Conservation (phyloP, 2,329 filamentous ascomycete genomes). For the Apiospora marii region DNA sequence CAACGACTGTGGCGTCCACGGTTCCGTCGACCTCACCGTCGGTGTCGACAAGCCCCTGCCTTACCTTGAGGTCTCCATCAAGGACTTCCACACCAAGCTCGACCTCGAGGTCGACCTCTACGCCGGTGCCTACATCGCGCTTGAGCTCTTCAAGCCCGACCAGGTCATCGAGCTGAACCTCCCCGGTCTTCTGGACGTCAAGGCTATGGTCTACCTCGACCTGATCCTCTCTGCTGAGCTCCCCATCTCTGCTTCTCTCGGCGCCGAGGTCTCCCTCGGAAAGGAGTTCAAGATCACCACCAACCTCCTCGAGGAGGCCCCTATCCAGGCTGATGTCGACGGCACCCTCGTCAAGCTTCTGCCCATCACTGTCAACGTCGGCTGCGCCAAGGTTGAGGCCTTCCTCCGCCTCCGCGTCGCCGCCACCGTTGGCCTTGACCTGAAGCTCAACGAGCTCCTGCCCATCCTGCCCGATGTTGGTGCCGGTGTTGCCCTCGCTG, state of each 20-base stretch:
- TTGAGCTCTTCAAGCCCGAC: conserved; percentile 57
- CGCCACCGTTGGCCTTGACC: conserved; percentile 48
- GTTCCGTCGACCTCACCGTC: conserved; percentile 54
- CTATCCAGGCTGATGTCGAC: conserved; percentile 57
- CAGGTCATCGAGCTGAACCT: conserved; percentile 53
- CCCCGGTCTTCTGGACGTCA: conserved; percentile 49
- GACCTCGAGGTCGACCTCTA: conserved; percentile 55
- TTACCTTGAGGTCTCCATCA: conserved; percentile 54
- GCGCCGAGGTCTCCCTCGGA: conserved; percentile 60
- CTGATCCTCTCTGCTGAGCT: conserved; percentile 58
- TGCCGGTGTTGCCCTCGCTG: conserved; percentile 52
- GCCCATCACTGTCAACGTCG: conserved; percentile 52
- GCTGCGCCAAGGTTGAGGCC: conserved; percentile 56
- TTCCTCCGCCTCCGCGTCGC: conserved; percentile 59
- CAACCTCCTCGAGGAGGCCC: conserved; percentile 51
- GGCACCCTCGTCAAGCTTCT: conserved; percentile 56
- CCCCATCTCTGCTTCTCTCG: conserved; percentile 58
- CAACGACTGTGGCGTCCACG: conserved; percentile 58
- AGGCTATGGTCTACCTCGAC: conserved; percentile 58
- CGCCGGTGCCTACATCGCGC: conserved; percentile 55
- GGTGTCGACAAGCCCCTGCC: conserved; percentile 52
- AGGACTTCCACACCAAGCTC: conserved; percentile 59
- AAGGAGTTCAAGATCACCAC: conserved; percentile 52
- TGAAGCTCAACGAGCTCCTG: conserved; percentile 40
- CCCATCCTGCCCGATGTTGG: conserved; percentile 42